Conservation (phyloP, 2,329 filamentous ascomycete species). For the Stromatinia cepivora region DNA sequence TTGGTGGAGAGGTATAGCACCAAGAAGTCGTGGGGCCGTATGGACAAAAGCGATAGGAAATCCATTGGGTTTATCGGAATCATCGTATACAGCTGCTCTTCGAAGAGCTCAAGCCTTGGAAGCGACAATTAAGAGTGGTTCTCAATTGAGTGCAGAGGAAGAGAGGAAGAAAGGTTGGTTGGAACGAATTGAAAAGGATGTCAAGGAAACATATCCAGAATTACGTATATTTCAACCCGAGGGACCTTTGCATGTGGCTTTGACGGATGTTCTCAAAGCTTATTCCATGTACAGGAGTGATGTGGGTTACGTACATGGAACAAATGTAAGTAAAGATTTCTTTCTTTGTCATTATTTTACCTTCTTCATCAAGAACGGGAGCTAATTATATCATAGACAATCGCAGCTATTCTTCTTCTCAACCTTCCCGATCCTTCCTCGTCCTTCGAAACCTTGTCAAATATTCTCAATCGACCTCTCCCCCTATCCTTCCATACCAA, state of each 20-base stretch:
- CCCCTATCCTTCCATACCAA: conserved; percentile 73
- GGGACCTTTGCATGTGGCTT: conserved; percentile 61
- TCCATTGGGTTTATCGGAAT: conserved; percentile 49
- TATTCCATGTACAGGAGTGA: conserved; percentile 82
- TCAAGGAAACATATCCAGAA: conserved; percentile 67
- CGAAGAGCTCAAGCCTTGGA: conserved; percentile 65
- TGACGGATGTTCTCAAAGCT: conserved; percentile 73
- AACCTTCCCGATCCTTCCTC: conserved; percentile 64
- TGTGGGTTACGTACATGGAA: conserved; percentile 74
- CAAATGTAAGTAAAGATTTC: conserved; percentile 59
- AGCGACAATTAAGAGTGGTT: conserved; percentile 38
- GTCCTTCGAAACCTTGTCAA: conserved; percentile 71
- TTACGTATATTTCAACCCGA: conserved; percentile 63
- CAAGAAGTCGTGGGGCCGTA: conserved; percentile 57
- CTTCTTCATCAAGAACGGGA: neutral
- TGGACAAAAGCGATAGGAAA: conserved; percentile 42
- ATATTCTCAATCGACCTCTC: conserved; percentile 73
- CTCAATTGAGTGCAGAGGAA: conserved; percentile 49
- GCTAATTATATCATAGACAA: conserved; percentile 51
- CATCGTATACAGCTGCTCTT: conserved; percentile 71
- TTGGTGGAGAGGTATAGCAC: conserved; percentile 79
- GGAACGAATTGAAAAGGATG: conserved; percentile 63
- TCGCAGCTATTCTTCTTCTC: conserved; percentile 71
- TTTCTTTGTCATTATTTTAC: conserved; percentile 14
- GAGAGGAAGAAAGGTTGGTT: conserved; percentile 60